Evolutionary conservation across 441 rosid species (phyloP).

Genomic region (Adansonia rubrostipa): DNA sequence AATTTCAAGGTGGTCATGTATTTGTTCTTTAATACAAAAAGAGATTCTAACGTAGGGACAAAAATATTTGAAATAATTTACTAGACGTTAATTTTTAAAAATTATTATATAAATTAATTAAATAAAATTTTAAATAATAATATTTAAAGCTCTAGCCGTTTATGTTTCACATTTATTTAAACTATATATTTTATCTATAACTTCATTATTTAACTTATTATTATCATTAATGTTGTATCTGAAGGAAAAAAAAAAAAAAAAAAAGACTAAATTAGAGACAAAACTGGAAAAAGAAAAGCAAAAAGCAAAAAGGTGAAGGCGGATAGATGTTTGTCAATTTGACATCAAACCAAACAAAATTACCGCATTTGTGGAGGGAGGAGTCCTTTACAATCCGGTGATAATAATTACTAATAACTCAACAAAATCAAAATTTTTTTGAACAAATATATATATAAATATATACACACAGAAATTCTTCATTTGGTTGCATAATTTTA

Average conservation of each 20-base stretch:
- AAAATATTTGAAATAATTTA: too few relatives aligned
- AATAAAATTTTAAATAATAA: neutral
- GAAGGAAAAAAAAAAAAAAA: neutral
- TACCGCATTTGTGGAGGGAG: neutral
- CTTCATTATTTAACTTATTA: too few relatives aligned
- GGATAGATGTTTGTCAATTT: neutral
- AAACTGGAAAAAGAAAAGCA: neutral
- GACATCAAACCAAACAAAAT: neutral
- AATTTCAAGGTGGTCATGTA: neutral
- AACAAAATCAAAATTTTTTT: neutral
- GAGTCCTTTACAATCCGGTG: neutral
- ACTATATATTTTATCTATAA: too few relatives aligned
- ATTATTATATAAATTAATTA: too few relatives aligned
- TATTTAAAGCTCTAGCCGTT: neutral
- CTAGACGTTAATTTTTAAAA: too few relatives aligned
- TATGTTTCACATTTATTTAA: neutral
- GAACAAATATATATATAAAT: neutral
- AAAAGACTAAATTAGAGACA: neutral
- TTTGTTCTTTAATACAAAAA: too few relatives aligned
- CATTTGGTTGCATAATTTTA: neutral
- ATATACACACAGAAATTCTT: neutral
- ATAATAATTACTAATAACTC: neutral
- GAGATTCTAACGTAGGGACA: too few relatives aligned
- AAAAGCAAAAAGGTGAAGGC: neutral
- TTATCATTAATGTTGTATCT: too few relatives aligned